phyloP scores from a whole-genome alignment of 345 rosid genomes.

The Bretschneidera sinensis region DNA sequence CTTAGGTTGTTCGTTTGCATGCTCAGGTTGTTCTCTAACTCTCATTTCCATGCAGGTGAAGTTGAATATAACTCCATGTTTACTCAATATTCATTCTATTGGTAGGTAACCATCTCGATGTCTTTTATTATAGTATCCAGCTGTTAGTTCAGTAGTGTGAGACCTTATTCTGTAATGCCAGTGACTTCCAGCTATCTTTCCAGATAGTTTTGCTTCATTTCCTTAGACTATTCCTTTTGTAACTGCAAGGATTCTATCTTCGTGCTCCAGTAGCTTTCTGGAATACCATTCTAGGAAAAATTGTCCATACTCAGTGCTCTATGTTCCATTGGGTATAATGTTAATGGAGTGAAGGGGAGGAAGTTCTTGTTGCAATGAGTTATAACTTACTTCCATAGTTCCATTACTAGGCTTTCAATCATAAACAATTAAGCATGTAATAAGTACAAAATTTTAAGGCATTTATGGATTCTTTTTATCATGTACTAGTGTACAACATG shows the following conservation, averaged over 20 bases:
- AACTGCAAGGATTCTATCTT: conserved; percentile 64
- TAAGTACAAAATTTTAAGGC: too few relatives aligned
- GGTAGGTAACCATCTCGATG: conserved; percentile 70
- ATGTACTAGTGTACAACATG: too few relatives aligned
- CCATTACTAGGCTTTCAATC: too few relatives aligned
- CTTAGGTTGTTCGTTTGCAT: conserved; percentile 85
- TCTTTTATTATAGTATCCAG: conserved; percentile 85
- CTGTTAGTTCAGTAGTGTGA: conserved; percentile 91
- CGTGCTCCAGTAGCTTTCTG: conserved; percentile 68
- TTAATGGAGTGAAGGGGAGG: too few relatives aligned
- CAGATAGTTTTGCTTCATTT: conserved; percentile 63
- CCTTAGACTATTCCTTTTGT: conserved; percentile 69
- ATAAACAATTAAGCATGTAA: too few relatives aligned
- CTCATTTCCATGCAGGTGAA: conserved; percentile 99
- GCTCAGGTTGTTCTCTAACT: conserved; percentile 63
- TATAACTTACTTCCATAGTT: too few relatives aligned
- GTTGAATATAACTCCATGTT: conserved; percentile 63
- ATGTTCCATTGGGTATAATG: too few relatives aligned
- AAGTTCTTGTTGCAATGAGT: too few relatives aligned
- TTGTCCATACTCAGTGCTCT: conserved; percentile 78
- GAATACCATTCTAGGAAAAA: conserved; percentile 95
- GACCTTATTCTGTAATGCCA: conserved; percentile 96
- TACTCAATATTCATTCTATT: conserved; percentile 64
- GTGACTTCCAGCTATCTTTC: conserved; percentile 92
- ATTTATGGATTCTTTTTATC: too few relatives aligned